Evolutionary conservation across 306 rosid species (phyloP), one percentile per base, ranked within the genome.

Genomic region (Begonia peltatifolia): DNA sequence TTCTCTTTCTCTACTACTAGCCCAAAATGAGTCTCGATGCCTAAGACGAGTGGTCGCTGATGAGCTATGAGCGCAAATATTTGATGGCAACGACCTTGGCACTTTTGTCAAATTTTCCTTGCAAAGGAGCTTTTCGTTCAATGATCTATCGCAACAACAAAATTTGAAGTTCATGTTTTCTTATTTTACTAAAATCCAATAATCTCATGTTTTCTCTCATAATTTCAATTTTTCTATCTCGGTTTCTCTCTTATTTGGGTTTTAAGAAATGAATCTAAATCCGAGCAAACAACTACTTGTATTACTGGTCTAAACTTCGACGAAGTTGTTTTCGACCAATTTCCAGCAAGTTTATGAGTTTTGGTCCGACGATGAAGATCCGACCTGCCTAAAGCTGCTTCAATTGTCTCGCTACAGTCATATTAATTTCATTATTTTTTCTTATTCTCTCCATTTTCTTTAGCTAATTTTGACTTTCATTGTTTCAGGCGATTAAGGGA

Each of bases 351-450:
- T 54, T 72, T 90, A 0, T 78, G 99, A 9, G 99, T 90, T 17
- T 69, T 90, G n/a, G 94, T 90, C 16, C 94, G 86, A n/a, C 5
- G 95, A 90, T 23, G 99, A 90, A 71, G 95, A 90, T 77, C 92
- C 88, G 38, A 86, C 99, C 47, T 85, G 95, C 42, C 89, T 85
- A 54, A 90, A 68, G 95, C 86, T 90, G 99, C 82, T 90, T 10
- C 76, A 84, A 17, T 72, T 79, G 18, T 90, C 95, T 65, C 80
- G 63, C 68, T 90, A 85, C 16, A 81, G 81, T 59, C 95, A 95
- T 90, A 61, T 46, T 36, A 2, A 8, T 48, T 48, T 12, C 11
- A 42, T 1, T n/a, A 42, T 42, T 42, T 42, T 42, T 12, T 1
- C 12, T 9, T 9, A 12, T 42, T 42, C 46, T 42, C 46, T 46